phyloP scores from a whole-genome alignment of 768 basidiomycete species.

The Phanerodontia chrysosporium region DNA sequence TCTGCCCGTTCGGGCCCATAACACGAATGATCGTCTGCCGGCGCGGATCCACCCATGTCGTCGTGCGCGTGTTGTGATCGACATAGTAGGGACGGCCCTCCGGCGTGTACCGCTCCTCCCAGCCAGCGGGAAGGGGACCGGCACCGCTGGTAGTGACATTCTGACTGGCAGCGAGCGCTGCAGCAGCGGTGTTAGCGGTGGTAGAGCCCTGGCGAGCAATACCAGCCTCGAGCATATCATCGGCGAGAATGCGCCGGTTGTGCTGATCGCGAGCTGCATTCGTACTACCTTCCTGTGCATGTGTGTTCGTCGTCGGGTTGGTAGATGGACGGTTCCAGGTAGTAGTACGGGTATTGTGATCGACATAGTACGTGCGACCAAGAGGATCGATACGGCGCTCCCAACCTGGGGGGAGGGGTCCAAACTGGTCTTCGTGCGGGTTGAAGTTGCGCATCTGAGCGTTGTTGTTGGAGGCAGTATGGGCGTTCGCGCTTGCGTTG shows the following conservation, averaged over 20 bases:
- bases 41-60: conserved; percentile 99
- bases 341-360: conserved; percentile 95
- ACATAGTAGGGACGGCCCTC: conserved; percentile 99
- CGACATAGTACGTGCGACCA: conserved; percentile 95
- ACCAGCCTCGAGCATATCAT: conserved; percentile 74
- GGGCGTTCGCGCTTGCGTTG: conserved; percentile 25
- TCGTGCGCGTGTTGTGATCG: conserved; percentile 98
- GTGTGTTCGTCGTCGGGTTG: conserved; percentile 69
- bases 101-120: conserved; percentile 98
- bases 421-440: conserved; percentile 91
- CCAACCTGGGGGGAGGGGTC: conserved; percentile 89
- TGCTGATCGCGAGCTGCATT: conserved; percentile 86
- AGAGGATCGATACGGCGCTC: conserved; percentile 96
- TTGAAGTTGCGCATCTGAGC: conserved; percentile 77
- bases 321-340: conserved; percentile 94
- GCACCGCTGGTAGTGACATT: conserved; percentile 66
- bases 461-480: conserved; percentile 37
- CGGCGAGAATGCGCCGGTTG: conserved; percentile 76
- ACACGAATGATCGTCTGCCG: conserved; percentile 96
- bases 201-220: conserved; percentile 22
- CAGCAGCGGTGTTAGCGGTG: conserved; percentile 30
- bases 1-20: conserved; percentile 91
- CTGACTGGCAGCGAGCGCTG: conserved; percentile 48
- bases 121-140: conserved; percentile 90
- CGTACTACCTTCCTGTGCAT: conserved; percentile 69